Evolutionary conservation across 2,329 filamentous ascomycete genomes (phyloP), one percentile per base, ranked within the genome.

Genomic region (Fusarium haematococcum): DNA sequence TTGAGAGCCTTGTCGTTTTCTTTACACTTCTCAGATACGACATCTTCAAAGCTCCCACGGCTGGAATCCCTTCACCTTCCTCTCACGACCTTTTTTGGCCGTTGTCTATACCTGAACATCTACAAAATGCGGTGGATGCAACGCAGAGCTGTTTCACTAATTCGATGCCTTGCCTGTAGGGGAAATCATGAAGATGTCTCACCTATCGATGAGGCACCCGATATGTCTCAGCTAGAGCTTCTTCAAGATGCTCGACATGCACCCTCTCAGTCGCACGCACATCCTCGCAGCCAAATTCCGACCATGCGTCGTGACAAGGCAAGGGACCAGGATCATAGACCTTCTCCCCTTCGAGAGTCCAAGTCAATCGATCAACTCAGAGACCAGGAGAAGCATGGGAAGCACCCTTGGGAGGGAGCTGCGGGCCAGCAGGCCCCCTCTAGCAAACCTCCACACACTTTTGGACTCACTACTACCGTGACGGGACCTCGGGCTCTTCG

Each of bases 301-400:
- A 86, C 81, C 76, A 85, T 89, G 85, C 88, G 88, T 45, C 86
- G 86, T 52, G 85, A 88, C 69, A 86, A 85, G 41, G 83, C 85
- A 33, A 85, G 85, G 76, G 84, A 85, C 64, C 84, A 85, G 25
- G 84, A 86, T 8, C 82, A 81, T 1, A 82, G 82, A 9, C 69
- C 78, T 14, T 79, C 80, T 20, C 75, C 78, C 3, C 74, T 87
- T 18, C 84, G 84, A 63, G 84, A 85, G 67, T 75, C 84, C 5
- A 83, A 82, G 62, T 79, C 78, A 20, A 75, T 68, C 48, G 78
- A 79, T 50, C 68, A 71, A 23, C 70, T 79, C 25, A 32, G 67
- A 41, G 71, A 75, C 50, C 67, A 52, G 43, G 67, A 68, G 13
- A 64, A 37, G 23, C 63, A 68, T 23, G 65, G 63, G 5, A 70